Conservation (phyloP, 225 moss, liverwort and hornwort genomes). For the Pseudisothecium myosuroides region DNA sequence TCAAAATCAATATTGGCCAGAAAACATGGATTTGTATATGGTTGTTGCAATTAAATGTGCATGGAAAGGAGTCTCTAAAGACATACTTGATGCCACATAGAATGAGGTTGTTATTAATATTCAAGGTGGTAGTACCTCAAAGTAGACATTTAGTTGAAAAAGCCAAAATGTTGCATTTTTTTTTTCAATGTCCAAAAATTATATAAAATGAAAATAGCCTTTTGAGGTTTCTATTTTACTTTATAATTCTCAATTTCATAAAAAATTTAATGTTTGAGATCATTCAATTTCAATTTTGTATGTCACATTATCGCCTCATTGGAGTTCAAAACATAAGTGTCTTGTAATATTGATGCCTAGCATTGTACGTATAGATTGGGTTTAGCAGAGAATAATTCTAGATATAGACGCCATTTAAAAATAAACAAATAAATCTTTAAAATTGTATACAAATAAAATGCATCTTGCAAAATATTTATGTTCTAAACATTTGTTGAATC, state of each 20-base stretch:
- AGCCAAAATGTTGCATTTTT: not conserved
- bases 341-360: not conserved
- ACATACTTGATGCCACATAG: not conserved
- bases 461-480: not conserved
- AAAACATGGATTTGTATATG: not conserved
- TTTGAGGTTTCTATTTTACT: not conserved
- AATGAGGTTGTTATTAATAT: not conserved
- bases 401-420: no score
- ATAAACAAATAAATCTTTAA: no score
- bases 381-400: accelerated
- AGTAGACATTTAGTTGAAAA: not conserved
- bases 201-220: not conserved
- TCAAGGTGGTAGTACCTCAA: not conserved
- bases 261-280: not conserved
- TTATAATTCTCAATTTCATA: not conserved
- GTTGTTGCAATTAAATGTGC: not conserved
- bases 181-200: not conserved
- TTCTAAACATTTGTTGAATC: no score
- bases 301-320: not conserved
- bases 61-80: not conserved
- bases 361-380: accelerated
- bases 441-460: not conserved
- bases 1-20: not conserved
- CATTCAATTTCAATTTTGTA: not conserved
- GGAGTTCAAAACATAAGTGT: not conserved